Evolutionary conservation across 345 rosid genomes (phyloP), one percentile per base, ranked within the genome.

Genomic region (Orychophragmus violaceus): DNA sequence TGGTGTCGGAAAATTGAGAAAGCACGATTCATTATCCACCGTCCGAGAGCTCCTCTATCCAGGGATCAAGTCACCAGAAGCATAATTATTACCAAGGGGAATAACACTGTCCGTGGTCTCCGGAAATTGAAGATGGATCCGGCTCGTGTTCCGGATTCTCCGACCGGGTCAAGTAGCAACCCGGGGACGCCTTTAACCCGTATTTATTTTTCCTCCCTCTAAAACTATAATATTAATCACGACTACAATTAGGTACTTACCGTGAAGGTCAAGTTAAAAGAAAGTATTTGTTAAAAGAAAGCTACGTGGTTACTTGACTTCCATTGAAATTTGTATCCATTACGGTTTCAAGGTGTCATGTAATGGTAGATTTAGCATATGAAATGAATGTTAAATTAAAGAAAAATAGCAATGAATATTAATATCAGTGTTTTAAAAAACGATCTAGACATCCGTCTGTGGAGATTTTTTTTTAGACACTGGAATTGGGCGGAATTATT

Each of bases 1-100:
- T n/a, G 98, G 96, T 62, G 83, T 89, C 28, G 84, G 88, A 14
- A 84, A 82, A 76, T 80, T 90, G 41, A 80, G 91, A 51, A 86
- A 85, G 72, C 82, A 78, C 16, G 51, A 79, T 54, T 87, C 96
- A 3, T 75, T 80, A 69, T 50, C 84, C 49, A 75, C 67, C 62
- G 72, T 55, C 69, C 68, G 76, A 56, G 67, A 56, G 67, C 82
- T 3, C 63, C 72, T 19, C 56, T 60, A 27, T 19, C 64, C 35
- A 45, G 42, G 19, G 55, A 67, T 45, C 61, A 45, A 44, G 56
- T 88, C 29, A 78, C 88, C 39, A 79, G 90, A 65, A 87, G 92
- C 80, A 89, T 87, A 27, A 82, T 79, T 29, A 60, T 92, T 64
- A 52, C 82, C 23, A 87, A 71, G 63, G 84, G 60, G 23, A 41